Conservation (phyloP, 345 rosid genomes). For the Conringia planisiliqua region DNA sequence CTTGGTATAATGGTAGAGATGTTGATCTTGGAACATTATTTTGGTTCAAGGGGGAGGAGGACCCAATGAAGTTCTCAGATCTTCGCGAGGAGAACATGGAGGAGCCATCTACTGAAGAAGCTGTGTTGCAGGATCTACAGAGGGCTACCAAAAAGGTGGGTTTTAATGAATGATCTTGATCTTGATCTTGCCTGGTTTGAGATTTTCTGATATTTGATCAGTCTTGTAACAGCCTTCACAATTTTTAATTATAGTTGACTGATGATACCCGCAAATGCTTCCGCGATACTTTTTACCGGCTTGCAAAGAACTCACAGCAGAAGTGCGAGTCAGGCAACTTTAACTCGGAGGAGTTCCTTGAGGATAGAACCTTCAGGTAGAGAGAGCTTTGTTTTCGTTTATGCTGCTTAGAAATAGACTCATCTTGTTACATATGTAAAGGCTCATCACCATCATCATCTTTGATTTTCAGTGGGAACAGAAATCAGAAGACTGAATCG, state of each 20-base stretch:
- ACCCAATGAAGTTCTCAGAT: slow-evolving; percentile 19
- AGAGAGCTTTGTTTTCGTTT: background rate
- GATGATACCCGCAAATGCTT: slow-evolving; percentile 67
- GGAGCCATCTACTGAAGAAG: slow-evolving; percentile 54
- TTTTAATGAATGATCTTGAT: background rate
- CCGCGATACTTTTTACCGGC: slow-evolving; percentile 84
- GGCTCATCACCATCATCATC: background rate
- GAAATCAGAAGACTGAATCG: slow-evolving; percentile 40
- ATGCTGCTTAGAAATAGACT: background rate
- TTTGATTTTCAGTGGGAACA: slow-evolving; percentile 30
- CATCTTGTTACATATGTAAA: background rate
- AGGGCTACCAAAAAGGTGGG: slow-evolving; percentile 58
- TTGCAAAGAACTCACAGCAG: slow-evolving; percentile 59
- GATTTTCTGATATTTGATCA: background rate
- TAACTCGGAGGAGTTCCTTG: slow-evolving; percentile 11
- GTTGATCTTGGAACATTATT: slow-evolving; percentile 16
- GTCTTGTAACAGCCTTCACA: slow-evolving; percentile 2
- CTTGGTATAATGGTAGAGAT: background rate
- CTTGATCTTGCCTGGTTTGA: background rate
- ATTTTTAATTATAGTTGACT: slow-evolving; percentile 39
- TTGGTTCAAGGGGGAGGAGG: slow-evolving; percentile 8
- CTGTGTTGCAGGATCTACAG: slow-evolving; percentile 58
- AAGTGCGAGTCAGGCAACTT: background rate
- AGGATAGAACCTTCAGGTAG: slow-evolving; percentile 13
- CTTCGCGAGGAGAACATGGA: slow-evolving; percentile 27